Evolutionary conservation across 495 filamentous ascomycete genomes (phyloP).

Genomic region (Neurospora sp.): DNA sequence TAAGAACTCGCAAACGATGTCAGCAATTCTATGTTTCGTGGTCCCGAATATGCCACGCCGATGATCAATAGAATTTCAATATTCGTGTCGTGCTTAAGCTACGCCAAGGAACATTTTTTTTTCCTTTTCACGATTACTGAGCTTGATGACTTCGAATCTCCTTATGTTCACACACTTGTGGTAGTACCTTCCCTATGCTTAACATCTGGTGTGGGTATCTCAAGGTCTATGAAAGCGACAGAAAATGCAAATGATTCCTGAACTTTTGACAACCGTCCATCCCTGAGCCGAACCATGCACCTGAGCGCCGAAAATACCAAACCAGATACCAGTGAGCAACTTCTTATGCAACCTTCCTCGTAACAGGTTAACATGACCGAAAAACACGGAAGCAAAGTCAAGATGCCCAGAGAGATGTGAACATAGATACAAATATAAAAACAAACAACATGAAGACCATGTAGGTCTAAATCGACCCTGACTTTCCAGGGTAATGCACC

Average conservation of each 20-base stretch:
- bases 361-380: no score
- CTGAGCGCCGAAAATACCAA: neutral
- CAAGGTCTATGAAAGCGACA: neutral
- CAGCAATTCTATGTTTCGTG: no score
- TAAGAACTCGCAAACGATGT: no score
- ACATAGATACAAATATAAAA: neutral
- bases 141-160: neutral
- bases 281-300: neutral
- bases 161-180: neutral
- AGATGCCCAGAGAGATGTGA: neutral
- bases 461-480: neutral
- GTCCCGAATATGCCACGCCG: no score
- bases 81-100: neutral
- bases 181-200: neutral
- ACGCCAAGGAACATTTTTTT: neutral
- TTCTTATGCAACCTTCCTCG: neutral
- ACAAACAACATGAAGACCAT: neutral
- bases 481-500: neutral
- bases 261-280: neutral
- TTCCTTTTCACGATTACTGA: neutral
- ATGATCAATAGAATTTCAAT: no score
- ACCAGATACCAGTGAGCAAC: neutral
- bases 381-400: neutral
- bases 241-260: neutral
- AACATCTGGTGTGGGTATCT: neutral